Evolutionary conservation across 2,329 filamentous ascomycete species (phyloP), one percentile per base, ranked within the genome.

Genomic region (Sporothrix pseudoabietina): DNA sequence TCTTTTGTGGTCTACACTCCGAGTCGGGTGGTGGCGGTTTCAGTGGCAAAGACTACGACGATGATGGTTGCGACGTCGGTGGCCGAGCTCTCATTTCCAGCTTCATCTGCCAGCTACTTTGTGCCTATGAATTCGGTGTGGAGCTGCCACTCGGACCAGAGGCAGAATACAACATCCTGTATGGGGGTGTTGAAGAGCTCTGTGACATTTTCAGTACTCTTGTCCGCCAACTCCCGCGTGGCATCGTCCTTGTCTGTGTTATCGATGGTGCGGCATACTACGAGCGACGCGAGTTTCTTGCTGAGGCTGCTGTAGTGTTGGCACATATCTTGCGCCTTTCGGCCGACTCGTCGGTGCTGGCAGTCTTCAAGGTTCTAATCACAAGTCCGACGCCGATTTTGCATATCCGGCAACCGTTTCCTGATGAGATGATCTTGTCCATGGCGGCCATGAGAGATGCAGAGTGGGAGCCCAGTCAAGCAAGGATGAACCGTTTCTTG

Each of bases 31-130:
- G 6, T 1, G 22, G 26, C 12, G 9, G 9, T 6, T 10, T 16
- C 22, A 14, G 26, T 10, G n/a, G 10, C 30, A 22, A 19, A n/a
- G 12, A 16, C n/a, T 22, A 47, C n/a, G 41, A 68, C 10, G 44
- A 30, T 4, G 63, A 49, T 0, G 39, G 1, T 16, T 22, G 10
- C 5, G n/a, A 26, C 6, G 12, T 8, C 2, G 63, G 44, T 12
- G 63, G 63, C 22, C 44, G 63, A 4, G 63, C 63, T 26, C 10
- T 68, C 12, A 68, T 68, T 22, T 12, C 63, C 10, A 68, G 63
- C 14, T 47, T 68, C 14, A 49, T 68, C 22, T 49, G 63, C 44
- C 63, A 68, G 41, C 41, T 68, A 6, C 44, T 68, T 14, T 68
- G 41, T n/a, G 63, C 63, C 1, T 32, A 30, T 5, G 41, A 68